Base-by-base conservation (phyloP, 169 alveolate species). In the Condylostoma magnum region DNA sequence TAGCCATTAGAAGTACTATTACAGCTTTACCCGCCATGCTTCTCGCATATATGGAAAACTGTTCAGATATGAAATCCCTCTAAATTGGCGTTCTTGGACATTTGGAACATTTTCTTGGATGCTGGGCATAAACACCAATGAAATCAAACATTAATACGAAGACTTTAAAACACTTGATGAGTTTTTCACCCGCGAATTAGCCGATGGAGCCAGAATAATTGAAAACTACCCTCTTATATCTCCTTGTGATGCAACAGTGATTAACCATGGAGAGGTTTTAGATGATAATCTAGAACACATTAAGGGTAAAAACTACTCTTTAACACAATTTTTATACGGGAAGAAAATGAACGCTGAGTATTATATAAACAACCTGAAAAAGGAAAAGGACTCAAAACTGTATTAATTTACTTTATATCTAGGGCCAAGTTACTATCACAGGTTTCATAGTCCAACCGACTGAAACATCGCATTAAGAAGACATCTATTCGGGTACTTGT, bases 381-480 rank as follows among this genome's bases (percentile, higher is more conserved):
- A 78, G 36, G 72, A 69, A 54, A 63, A 76, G 67, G 79, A 79
- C 47, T 80, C 63, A 36, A 76, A 76, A 30, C 57, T 89, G 2
- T 76, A 75, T 48, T 88, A 73, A 51, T 77, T 76, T 18, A 85
- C 74, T 22, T 56, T 93, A 47, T 94, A 95, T 77, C 82, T 95
- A 41, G 86, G 93, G 37, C 98, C 98, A 20, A 86, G 92, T 27
- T 94, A 95, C 77, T 95, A 92, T 73, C 98, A 95, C 67, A 81
- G 96, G 56, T 95, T 86, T 79, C 97, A 93, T 76, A 80, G 95
- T 3, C 97, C 98, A 18, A 63, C 90, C 22, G 67, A 89, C 38
- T 81, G 84, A 53, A 43, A 76, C 31, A 79, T 90, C 12, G 44
- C 78, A 38, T 80, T 52, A 41, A 80, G 95, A 55, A 80, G 93